Conservation (phyloP, 352 stramenopile species). For the Phytophthora vignae region DNA sequence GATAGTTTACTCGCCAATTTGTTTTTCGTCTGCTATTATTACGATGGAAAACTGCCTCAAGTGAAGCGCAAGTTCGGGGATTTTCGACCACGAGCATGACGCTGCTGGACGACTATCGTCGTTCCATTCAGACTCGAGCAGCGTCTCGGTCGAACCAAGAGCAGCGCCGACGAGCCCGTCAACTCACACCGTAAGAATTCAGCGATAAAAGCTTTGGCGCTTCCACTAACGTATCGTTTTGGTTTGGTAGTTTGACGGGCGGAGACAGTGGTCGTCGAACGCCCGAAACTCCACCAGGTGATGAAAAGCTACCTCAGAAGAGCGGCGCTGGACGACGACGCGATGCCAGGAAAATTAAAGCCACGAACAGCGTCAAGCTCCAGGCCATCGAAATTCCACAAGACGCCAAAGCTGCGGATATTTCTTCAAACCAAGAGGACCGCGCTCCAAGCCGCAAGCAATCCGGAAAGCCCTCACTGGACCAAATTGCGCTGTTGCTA, state of each 20-base stretch:
- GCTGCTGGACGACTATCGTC: conserved; percentile 71
- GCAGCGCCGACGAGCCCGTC: conserved; percentile 34
- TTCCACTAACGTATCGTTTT: not conserved
- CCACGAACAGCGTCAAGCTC: conserved; percentile 34
- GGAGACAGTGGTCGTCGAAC: conserved; percentile 34
- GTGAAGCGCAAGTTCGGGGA: not conserved
- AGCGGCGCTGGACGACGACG: conserved; percentile 3
- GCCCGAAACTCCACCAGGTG: conserved; percentile 12
- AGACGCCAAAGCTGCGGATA: not conserved
- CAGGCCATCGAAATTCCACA: conserved; percentile 6
- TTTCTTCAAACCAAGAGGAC: conserved; percentile 48
- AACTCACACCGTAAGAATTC: conserved; percentile 55
- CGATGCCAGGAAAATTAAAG: conserved; percentile 17
- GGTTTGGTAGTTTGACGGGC: conserved; percentile 16
- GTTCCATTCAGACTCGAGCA: conserved; percentile 49
- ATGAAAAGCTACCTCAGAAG: conserved; percentile 10
- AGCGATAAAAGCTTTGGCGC: not conserved
- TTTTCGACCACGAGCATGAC: conserved; percentile 48
- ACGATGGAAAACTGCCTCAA: conserved; percentile 11
- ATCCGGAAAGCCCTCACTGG: conserved; percentile 33
- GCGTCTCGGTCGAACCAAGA: conserved; percentile 26
- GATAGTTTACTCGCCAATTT: not conserved
- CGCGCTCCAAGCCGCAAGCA: conserved; percentile 7
- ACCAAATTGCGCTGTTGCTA: conserved; percentile 29
- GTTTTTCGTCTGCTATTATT: conserved; percentile 30